phyloP scores from a whole-genome alignment of 768 basidiomycete species.

The Leccinum rimulosum region DNA sequence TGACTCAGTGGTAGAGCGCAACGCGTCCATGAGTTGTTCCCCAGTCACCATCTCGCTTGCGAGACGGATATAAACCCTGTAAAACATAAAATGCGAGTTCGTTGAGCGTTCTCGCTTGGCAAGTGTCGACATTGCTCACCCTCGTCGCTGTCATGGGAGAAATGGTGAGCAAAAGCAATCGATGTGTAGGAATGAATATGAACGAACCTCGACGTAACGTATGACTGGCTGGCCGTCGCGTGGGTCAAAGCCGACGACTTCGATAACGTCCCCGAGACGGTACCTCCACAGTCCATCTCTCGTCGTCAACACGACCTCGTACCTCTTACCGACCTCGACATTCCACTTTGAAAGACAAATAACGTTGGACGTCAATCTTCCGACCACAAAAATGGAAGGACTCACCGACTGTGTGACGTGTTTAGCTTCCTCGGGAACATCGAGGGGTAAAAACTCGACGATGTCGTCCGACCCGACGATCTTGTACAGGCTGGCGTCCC shows the following conservation, averaged over 20 bases:
- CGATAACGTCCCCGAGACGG: slow-evolving; percentile 20
- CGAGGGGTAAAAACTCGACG: slow-evolving; percentile 18
- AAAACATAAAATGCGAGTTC: not conserved
- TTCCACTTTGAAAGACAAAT: slow-evolving; percentile 18
- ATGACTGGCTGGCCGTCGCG: slow-evolving; percentile 21
- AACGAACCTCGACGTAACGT: slow-evolving; percentile 23
- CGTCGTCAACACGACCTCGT: slow-evolving; percentile 24
- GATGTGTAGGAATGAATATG: not conserved
- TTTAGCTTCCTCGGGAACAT: slow-evolving; percentile 22
- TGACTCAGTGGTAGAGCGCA: slow-evolving; percentile 11
- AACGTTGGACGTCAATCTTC: too few species aligned
- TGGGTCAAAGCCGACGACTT: slow-evolving; percentile 23
- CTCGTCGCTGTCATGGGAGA: slow-evolving; percentile 15
- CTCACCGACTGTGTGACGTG: slow-evolving; percentile 18
- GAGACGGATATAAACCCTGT: slow-evolving; percentile 18
- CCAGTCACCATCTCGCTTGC: slow-evolving; percentile 24
- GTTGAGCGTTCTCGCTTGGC: not conserved
- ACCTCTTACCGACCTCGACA: slow-evolving; percentile 13
- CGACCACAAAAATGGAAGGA: not conserved
- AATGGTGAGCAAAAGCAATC: not conserved
- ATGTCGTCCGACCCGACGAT: slow-evolving; percentile 25
- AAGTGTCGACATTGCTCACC: slow-evolving; percentile 9
- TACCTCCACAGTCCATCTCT: slow-evolving; percentile 27
- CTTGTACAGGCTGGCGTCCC: slow-evolving; percentile 23
- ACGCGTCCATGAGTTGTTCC: slow-evolving; percentile 18